A percentile compares a stretch with the other conserved stretches of the same genome.
Evolutionary conservation across 2,329 filamentous ascomycete species (phyloP).

Genomic region (Aureobasidium namibiae): DNA sequence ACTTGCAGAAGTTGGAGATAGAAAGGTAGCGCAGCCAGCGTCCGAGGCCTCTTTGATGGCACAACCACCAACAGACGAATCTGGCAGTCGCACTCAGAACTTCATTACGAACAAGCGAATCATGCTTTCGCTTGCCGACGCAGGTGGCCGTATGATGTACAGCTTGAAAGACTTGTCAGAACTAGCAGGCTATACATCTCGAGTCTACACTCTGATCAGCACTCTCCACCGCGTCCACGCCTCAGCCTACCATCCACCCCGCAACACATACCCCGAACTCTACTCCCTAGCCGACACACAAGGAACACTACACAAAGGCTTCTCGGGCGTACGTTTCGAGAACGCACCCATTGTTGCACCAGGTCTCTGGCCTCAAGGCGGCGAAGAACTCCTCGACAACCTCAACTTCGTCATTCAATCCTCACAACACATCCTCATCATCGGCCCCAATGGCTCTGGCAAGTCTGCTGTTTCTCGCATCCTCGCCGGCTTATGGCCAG

Average conservation of each 20-base stretch:
- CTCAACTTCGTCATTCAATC: constrained; percentile 82
- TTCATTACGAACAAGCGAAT: constrained; percentile 99
- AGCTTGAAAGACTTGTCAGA: constrained; percentile 97
- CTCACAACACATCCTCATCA: constrained; percentile 90
- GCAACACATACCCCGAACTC: constrained; percentile 62
- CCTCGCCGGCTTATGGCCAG: constrained; percentile 88
- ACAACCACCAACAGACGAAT: constrained; percentile 13
- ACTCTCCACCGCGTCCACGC: constrained; percentile 91
- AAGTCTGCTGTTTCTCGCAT: constrained; percentile 85
- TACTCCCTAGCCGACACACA: constrained; percentile 88
- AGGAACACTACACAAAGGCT: constrained; percentile 88
- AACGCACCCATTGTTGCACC: constrained; percentile 90
- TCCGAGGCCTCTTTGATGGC: constrained; percentile 13
- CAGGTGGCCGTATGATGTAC: constrained; percentile 98
- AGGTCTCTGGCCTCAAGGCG: constrained; percentile 76
- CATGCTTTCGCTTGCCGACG: constrained; percentile 94
- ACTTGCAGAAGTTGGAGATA: constrained; percentile 44
- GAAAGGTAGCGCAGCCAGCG: background rate
- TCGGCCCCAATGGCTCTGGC: constrained; percentile 87
- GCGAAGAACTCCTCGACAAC: constrained; percentile 83
- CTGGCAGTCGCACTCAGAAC: constrained; percentile 79
- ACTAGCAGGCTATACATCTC: constrained; percentile 88
- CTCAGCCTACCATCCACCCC: constrained; percentile 68
- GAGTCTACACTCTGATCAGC: constrained; percentile 91
- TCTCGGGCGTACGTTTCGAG: constrained; percentile 87